phyloP scores from a whole-genome alignment of 1,139 yeast genomes.

The Neolecta irregularis region DNA sequence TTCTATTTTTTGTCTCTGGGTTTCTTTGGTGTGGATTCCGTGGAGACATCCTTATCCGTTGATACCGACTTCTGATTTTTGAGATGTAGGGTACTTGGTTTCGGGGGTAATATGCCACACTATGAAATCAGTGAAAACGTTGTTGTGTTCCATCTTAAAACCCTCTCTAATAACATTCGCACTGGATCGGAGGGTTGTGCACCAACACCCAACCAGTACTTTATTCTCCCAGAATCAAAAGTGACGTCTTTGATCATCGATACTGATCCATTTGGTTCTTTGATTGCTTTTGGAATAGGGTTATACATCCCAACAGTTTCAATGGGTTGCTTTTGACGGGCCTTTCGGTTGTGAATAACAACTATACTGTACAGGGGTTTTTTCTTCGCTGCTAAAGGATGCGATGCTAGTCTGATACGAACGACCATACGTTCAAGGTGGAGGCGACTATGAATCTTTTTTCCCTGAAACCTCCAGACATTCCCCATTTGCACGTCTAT shows the following conservation, averaged over 20 bases:
- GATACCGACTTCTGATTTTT: conserved; percentile 1
- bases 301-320: conserved; percentile 92
- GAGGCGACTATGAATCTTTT: no score
- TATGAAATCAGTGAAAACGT: no score
- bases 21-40: no score
- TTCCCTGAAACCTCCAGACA: no score
- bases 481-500: no score
- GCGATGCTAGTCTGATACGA: not conserved
- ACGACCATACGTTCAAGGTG: not conserved
- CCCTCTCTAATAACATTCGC: conserved; percentile 58
- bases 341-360: conserved; percentile 29
- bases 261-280: conserved; percentile 32
- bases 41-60: no score
- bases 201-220: conserved; percentile 98
- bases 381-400: not conserved
- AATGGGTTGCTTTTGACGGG: conserved; percentile 72
- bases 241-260: conserved; percentile 63
- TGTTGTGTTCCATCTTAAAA: not conserved
- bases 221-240: conserved; percentile 78
- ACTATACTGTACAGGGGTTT: no score
- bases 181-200: conserved; percentile 88
- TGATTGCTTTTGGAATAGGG: conserved; percentile 63
- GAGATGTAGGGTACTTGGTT: no score
- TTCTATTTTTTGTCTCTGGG: no score
- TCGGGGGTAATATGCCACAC: no score